phyloP scores from a whole-genome alignment of 108 stramenopile species.

The Fragilaria radians region DNA sequence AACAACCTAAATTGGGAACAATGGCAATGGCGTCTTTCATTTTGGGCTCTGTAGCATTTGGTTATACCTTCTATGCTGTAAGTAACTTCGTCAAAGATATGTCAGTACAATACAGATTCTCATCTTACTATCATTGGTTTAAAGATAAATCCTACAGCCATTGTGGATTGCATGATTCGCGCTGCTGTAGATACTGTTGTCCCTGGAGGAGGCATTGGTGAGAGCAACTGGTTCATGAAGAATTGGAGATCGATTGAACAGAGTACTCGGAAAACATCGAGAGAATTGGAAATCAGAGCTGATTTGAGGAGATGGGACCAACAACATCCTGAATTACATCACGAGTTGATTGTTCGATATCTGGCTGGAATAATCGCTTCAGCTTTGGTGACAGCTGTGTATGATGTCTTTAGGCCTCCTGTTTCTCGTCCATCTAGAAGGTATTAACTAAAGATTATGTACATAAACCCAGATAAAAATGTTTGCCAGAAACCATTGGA shows the following conservation, averaged over 20 bases:
- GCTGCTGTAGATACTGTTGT: slow-evolving; percentile 50
- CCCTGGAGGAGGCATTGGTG: slow-evolving; percentile 74
- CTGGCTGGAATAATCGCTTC: slow-evolving; percentile 54
- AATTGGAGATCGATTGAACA: slow-evolving; percentile 35
- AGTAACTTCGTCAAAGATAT: no score
- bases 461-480: no score
- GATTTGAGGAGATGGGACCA: slow-evolving; percentile 69
- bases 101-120: no score
- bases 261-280: slow-evolving; percentile 31
- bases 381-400: slow-evolving; percentile 41
- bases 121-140: not conserved
- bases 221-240: slow-evolving; percentile 50
- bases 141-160: slow-evolving; percentile 58
- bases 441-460: no score
- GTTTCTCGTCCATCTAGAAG: no score
- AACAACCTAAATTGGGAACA: not conserved
- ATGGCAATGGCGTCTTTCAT: slow-evolving; percentile 15
- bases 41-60: slow-evolving; percentile 17
- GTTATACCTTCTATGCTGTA: slow-evolving; percentile 4
- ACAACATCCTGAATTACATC: slow-evolving; percentile 73
- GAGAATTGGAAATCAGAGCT: slow-evolving; percentile 65
- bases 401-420: slow-evolving; percentile 23
- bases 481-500: no score
- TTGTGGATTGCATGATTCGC: slow-evolving; percentile 66
- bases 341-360: slow-evolving; percentile 77